Evolutionary conservation across 1,284 basidiomycete genomes (phyloP).

Genomic region (Microbotryum violaceum): DNA sequence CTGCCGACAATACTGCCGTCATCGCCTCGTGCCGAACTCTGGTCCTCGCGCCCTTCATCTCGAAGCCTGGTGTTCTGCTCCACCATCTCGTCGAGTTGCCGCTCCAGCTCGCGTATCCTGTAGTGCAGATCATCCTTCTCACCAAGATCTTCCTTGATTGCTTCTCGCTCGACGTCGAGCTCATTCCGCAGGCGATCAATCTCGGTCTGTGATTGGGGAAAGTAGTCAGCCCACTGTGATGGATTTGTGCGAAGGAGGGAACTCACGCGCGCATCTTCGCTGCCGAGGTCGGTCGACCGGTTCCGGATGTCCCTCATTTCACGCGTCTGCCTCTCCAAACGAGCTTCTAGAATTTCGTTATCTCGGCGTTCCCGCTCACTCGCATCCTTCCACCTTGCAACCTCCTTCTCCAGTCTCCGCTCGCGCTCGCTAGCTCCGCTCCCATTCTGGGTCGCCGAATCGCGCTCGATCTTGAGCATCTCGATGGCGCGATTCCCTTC

Average conservation of each 20-base stretch:
- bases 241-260: not conserved
- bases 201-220: slow-evolving; percentile 22
- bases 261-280: slow-evolving; percentile 38
- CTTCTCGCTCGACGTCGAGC: slow-evolving; percentile 62
- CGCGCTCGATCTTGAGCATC: slow-evolving; percentile 52
- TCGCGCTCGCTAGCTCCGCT: slow-evolving; percentile 31
- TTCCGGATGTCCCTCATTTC: slow-evolving; percentile 57
- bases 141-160: slow-evolving; percentile 34
- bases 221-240: not conserved
- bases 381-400: slow-evolving; percentile 5
- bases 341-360: slow-evolving; percentile 18
- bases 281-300: not conserved
- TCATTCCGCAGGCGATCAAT: slow-evolving; percentile 50
- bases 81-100: slow-evolving; percentile 46
- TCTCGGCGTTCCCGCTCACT: slow-evolving; percentile 16
- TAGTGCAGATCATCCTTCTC: slow-evolving; percentile 24
- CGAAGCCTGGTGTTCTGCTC: slow-evolving; percentile 62
- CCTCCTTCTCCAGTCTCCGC: slow-evolving; percentile 13
- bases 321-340: slow-evolving; percentile 50
- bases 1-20: slow-evolving; percentile 42
- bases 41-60: slow-evolving; percentile 51
- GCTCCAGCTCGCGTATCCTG: slow-evolving; percentile 40
- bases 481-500: slow-evolving; percentile 75
- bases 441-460: slow-evolving; percentile 36
- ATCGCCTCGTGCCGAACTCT: slow-evolving; percentile 39